Conservation (phyloP, 2,329 filamentous ascomycete species). For the Daldinia sp. region DNA sequence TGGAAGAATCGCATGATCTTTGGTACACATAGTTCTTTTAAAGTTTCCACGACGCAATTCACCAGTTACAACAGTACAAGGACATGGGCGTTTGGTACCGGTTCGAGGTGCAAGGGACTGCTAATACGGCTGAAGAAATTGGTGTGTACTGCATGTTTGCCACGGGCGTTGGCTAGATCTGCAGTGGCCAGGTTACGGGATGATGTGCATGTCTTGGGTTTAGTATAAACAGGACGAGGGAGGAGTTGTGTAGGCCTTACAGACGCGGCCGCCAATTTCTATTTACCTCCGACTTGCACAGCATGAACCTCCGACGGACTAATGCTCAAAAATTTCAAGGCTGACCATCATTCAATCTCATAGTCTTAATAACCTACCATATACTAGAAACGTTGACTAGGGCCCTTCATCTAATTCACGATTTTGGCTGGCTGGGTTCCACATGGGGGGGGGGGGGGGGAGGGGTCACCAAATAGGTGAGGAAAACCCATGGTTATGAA, state of each 20-base stretch:
- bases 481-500: conserved; percentile 33
- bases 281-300: conserved; percentile 48
- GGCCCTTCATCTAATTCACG: conserved; percentile 31
- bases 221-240: conserved; percentile 35
- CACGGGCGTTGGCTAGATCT: conserved; percentile 41
- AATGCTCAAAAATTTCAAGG: conserved; percentile 29
- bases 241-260: conserved; percentile 38
- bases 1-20: conserved; percentile 26
- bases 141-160: conserved; percentile 35
- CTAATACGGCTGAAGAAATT: conserved; percentile 18
- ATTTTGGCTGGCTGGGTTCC: conserved; percentile 31
- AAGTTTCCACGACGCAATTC: conserved; percentile 13
- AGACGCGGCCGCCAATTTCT: conserved; percentile 35
- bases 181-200: conserved; percentile 41
- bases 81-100: conserved; percentile 19
- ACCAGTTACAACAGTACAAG: conserved; percentile 13
- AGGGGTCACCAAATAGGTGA: conserved; percentile 16
- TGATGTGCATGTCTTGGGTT: conserved; percentile 44
- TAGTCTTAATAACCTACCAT: conserved; percentile 37
- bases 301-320: conserved; percentile 43
- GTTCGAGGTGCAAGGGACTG: conserved; percentile 19
- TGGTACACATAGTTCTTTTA: conserved; percentile 14
- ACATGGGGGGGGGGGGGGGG: conserved; percentile 10
- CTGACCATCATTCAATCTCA: conserved; percentile 25
- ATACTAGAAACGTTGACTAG: conserved; percentile 24